Evolutionary conservation across 2,329 filamentous ascomycete genomes (phyloP).

Genomic region (Pyricularia pennisetigena): DNA sequence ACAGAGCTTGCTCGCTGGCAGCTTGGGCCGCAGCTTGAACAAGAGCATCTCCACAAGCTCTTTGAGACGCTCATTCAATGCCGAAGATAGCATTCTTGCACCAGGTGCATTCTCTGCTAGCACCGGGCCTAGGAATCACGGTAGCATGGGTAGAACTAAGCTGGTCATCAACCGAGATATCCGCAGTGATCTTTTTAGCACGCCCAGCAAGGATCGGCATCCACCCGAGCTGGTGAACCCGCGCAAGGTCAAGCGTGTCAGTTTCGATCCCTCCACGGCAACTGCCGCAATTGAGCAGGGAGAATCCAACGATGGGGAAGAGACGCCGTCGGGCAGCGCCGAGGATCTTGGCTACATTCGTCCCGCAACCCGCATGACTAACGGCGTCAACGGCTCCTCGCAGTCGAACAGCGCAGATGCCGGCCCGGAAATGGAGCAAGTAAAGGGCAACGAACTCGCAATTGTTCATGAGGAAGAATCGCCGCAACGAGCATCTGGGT

Average conservation of each 20-base stretch:
- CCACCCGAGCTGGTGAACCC: conserved; percentile 27
- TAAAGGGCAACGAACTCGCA: conserved; percentile 65
- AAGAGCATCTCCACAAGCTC: conserved; percentile 89
- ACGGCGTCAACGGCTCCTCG: conserved; percentile 34
- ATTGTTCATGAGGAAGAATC: conserved; percentile 65
- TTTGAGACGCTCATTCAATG: conserved; percentile 69
- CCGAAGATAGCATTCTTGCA: conserved; percentile 76
- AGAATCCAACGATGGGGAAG: conserved; percentile 26
- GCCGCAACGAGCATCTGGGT: conserved; percentile 14
- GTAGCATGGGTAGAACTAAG: conserved; percentile 66
- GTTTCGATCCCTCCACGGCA: conserved; percentile 64
- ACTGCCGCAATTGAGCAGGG: conserved; percentile 29
- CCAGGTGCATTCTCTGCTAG: conserved; percentile 76
- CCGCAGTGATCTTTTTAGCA: conserved; percentile 60
- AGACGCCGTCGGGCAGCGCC: conserved; percentile 20
- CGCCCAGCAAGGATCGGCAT: conserved; percentile 43
- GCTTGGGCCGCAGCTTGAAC: conserved; percentile 60
- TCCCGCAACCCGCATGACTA: conserved; percentile 31
- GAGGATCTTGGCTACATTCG: conserved; percentile 52
- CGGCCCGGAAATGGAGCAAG: conserved; percentile 55
- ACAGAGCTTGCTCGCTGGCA: conserved; percentile 56
- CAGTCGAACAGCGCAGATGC: conserved; percentile 15
- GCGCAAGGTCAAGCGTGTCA: conserved; percentile 75
- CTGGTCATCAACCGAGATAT: conserved; percentile 86
- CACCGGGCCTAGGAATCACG: conserved; percentile 51